Evolutionary conservation across 2,329 filamentous ascomycete species (phyloP).

Genomic region (Aspergillus sp.): DNA sequence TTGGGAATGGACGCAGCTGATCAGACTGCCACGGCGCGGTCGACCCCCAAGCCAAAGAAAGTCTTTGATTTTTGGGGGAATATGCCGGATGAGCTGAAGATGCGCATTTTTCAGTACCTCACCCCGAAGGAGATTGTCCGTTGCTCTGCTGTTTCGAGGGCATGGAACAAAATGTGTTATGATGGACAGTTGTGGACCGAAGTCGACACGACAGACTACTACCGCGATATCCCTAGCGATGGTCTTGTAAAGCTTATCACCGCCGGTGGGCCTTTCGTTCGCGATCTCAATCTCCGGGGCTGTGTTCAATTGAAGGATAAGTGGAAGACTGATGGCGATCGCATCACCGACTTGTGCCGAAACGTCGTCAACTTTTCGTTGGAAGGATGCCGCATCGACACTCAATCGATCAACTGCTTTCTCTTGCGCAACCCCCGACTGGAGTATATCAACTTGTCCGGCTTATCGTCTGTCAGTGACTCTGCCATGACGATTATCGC

Average conservation of each 20-base stretch:
- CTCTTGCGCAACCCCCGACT: constrained; percentile 77
- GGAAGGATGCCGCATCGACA: constrained; percentile 85
- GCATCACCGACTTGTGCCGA: constrained; percentile 76
- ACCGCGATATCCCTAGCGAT: constrained; percentile 80
- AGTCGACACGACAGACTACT: constrained; percentile 83
- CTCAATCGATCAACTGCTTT: constrained; percentile 73
- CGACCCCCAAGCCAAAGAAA: constrained; percentile 34
- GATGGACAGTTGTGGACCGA: constrained; percentile 92
- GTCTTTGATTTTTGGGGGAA: constrained; percentile 73
- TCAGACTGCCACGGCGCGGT: constrained; percentile 21
- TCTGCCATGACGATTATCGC: constrained; percentile 84
- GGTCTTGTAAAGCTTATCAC: constrained; percentile 83
- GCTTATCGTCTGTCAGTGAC: constrained; percentile 74
- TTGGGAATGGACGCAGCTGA: constrained; percentile 20
- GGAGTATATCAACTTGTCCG: constrained; percentile 82
- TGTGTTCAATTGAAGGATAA: constrained; percentile 86
- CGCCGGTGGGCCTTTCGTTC: constrained; percentile 83
- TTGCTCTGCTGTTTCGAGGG: constrained; percentile 73
- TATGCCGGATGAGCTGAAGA: constrained; percentile 79
- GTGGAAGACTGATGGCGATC: constrained; percentile 68
- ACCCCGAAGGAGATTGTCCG: constrained; percentile 78
- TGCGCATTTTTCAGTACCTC: constrained; percentile 75
- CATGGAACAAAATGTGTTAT: constrained; percentile 81
- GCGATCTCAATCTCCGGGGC: constrained; percentile 84
- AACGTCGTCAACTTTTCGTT: constrained; percentile 87